Conservation (phyloP, 2,329 filamentous ascomycete genomes). For the Xylaria sp. region DNA sequence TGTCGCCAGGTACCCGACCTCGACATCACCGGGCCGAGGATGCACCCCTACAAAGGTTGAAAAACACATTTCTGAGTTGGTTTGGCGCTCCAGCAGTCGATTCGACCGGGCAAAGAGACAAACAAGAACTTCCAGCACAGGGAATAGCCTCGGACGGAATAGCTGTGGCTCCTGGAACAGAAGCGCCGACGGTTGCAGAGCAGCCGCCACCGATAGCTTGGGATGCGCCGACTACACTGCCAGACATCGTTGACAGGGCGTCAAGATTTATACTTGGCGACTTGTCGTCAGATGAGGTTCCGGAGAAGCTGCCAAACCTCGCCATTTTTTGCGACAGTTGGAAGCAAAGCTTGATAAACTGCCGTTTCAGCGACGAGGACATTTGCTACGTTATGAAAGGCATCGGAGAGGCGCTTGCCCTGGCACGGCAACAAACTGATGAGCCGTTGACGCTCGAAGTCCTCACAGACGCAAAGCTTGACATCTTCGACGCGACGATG, state of each 20-base stretch:
- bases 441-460: conserved; percentile 6
- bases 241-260: conserved; percentile 19
- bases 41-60: neutral
- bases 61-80: conserved; percentile 6
- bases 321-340: conserved; percentile 30
- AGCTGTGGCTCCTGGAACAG: conserved; percentile 2
- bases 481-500: conserved; percentile 27
- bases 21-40: conserved; percentile 5
- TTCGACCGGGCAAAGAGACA: neutral
- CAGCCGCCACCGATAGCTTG: conserved; percentile 5
- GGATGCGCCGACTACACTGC: conserved; percentile 12
- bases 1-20: conserved; percentile 31
- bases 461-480: conserved; percentile 10
- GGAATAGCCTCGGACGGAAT: conserved; percentile 10
- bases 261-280: conserved; percentile 21
- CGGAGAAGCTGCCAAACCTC: conserved; percentile 12
- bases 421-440: neutral
- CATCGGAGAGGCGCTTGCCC: conserved; percentile 19
- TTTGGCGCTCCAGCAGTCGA: neutral
- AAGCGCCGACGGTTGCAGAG: neutral
- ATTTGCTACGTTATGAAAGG: conserved; percentile 23
- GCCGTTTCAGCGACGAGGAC: conserved; percentile 16
- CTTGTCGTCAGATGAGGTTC: conserved; percentile 1
- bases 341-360: conserved; percentile 17
- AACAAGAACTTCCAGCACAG: conserved; percentile 2